These are phyloP conservation scores for Artemisia tridentata DNA, from an alignment of 129 eudicot species.

Conservation along the genomic window DNA sequence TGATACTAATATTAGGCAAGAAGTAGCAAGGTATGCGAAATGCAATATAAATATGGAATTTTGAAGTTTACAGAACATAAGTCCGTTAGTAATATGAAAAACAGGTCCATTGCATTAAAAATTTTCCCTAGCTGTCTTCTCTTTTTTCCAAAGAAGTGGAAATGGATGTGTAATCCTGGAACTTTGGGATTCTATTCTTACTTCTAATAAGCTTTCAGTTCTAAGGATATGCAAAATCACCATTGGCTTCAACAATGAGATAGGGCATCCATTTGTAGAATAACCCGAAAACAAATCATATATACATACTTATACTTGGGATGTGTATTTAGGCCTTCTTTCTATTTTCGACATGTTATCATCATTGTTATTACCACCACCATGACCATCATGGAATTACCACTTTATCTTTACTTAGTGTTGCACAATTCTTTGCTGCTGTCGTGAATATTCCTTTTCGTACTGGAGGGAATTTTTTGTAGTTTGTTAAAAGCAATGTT, in stretches of 20 bases:
- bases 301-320: not conserved
- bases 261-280: slow-evolving; percentile 15
- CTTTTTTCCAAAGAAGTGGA: slow-evolving; percentile 9
- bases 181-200: slow-evolving; percentile 8
- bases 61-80: not conserved
- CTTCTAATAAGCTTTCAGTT: slow-evolving; percentile 3
- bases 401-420: not conserved
- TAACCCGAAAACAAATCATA: not conserved
- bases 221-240: slow-evolving; percentile 7
- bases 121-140: slow-evolving; percentile 7
- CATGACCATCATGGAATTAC: no score
- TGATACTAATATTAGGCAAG: no score
- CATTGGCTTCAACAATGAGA: not conserved
- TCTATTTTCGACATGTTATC: not conserved
- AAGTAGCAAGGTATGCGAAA: no score
- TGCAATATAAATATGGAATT: no score
- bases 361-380: not conserved
- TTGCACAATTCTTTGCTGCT: no score
- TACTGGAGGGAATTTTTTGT: not conserved
- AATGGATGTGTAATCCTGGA: not conserved
- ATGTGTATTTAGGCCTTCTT: not conserved
- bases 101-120: not conserved
- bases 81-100: not conserved
- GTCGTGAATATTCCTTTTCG: not conserved
- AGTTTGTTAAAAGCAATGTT: not conserved